Evolutionary conservation across 495 filamentous ascomycete genomes (phyloP), one percentile per base, ranked within the genome.

Genomic region (Cenococcum geophilum): DNA sequence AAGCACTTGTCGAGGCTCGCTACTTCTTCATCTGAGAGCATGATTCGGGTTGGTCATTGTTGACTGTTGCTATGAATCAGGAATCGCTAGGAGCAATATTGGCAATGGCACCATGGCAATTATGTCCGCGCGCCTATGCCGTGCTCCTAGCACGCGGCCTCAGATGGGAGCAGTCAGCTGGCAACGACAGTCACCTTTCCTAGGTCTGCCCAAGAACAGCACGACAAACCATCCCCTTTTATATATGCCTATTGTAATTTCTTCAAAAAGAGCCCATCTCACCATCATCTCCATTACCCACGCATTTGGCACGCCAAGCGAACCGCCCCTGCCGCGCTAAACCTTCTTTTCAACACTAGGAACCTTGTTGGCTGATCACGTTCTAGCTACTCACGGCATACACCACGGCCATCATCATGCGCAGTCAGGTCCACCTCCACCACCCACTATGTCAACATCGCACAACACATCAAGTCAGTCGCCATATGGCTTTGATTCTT

Each of bases 361-460:
- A 52, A 16, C 14, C 25, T 52, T 52, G 49, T 23, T 43, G 32
- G 53, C 53, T 53, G 60, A 64, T 61, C 57, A 43, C 49, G 43
- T 61, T 48, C 49, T 63, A 60, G 59, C 56, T 20, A 12, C 49
- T 5, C 36, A 53, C 22, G 42, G 25, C 40, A 54, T 61, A 51
- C 61, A 63, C 37, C 60, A 66, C 62, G 60, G 59, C 50, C 62
- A 70, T 55, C 64, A 61, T 45, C 65, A 63, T 35, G n/a, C 65
- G 3, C 65, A 68, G 5, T 63, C 65, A 20, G 63, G 61, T 35
- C 71, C 68, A 43, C 70, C 68, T n/a, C 70, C 72, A 25, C 69
- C 70, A 14, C 64, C 70, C 48, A 62, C 64, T 50, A 63, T 68
- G 61, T 58, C 25, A 18, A n/a, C 60, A 59, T 61, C 58, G 34